Evolutionary conservation across 345 rosid genomes (phyloP).

Genomic region (Jatropha curcas): DNA sequence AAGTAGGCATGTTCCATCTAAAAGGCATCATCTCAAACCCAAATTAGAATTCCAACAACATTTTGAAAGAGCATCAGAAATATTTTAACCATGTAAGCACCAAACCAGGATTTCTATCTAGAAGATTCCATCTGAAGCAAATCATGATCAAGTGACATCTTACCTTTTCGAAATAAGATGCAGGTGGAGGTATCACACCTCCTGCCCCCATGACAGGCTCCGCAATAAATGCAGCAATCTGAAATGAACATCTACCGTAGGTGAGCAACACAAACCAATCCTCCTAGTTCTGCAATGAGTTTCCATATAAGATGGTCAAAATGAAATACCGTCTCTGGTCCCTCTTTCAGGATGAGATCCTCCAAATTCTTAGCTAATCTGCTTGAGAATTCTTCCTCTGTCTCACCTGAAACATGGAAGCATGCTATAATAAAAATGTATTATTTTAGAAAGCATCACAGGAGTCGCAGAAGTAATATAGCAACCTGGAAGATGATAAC

Average conservation of each 20-base stretch:
- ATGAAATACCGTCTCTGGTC: constrained; percentile 82
- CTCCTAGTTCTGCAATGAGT: constrained; percentile 11
- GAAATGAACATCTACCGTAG: constrained; percentile 21
- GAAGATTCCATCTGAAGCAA: constrained; percentile 2
- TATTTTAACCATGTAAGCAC: background rate
- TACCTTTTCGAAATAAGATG: constrained; percentile 94
- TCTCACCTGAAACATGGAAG: constrained; percentile 61
- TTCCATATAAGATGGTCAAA: background rate
- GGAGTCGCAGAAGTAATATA: background rate
- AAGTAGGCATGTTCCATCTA: background rate
- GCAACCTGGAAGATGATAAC: constrained; percentile 85
- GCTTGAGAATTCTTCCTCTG: constrained; percentile 91
- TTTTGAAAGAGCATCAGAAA: background rate
- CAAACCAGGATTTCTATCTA: background rate
- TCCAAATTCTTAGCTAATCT: constrained; percentile 88
- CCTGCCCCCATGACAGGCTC: constrained; percentile 99
- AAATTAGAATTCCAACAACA: background rate
- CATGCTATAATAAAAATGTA: background rate
- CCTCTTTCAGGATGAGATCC: constrained; percentile 86
- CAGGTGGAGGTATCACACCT: constrained; percentile 95
- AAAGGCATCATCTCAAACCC: background rate
- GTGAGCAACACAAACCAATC: constrained; percentile 15
- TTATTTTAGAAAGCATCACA: constrained; percentile 3
- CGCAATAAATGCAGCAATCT: constrained; percentile 97
- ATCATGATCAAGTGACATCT: constrained; percentile 2